Base-by-base conservation (phyloP, 345 rosid species). In the Eucalyptus guilfoylei region DNA sequence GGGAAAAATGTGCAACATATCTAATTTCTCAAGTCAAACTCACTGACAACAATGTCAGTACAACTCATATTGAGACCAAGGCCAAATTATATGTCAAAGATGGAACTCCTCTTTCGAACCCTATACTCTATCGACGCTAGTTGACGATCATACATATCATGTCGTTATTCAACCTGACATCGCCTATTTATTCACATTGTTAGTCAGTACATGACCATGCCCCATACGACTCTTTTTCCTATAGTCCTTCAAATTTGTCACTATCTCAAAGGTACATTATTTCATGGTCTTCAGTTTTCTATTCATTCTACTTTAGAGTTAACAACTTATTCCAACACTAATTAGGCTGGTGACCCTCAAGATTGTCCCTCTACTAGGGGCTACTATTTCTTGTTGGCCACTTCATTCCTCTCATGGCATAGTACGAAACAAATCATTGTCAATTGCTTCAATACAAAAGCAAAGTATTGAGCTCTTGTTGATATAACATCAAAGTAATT, bases 311-410 rank as follows among this genome's bases (percentile, higher is more conserved):
- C n/a, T n/a, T 30, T 62, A 28, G 34, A 62, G 16, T 62, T 62
- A 28, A 30, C 1, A 2, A 28, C 34, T 12, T 62, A 30, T 62
- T 62, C 34, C 3, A 14, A 30, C 1, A 0, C 14, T 62, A 11
- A 30, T 49, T 49, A 49, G 52, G 8, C 52, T 49, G 1, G 52
- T 49, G 52, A 49, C 0, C 52, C 52, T 49, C 34, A 62, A 62
- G 34, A 62, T 62, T 0, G 9, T 62, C 34, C 3, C 34, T 62
- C 69, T 49, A 49, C 8, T 49, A 15, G 52, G 21, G 16, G 69
- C 34, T 62, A 30, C 14, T 62, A 13, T 28, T 62, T 62, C 69
- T 62, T 62, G n/a, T 62, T 62, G n/a, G 34, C 5, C 72, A 62
- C 72, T n/a, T 62, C 17, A 6, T 30, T 62, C n/a, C n/a, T 62